Evolutionary conservation across 164 flowering plant species (phyloP), one percentile per base, ranked within the genome.

Genomic region (Nelumbo lutea): DNA sequence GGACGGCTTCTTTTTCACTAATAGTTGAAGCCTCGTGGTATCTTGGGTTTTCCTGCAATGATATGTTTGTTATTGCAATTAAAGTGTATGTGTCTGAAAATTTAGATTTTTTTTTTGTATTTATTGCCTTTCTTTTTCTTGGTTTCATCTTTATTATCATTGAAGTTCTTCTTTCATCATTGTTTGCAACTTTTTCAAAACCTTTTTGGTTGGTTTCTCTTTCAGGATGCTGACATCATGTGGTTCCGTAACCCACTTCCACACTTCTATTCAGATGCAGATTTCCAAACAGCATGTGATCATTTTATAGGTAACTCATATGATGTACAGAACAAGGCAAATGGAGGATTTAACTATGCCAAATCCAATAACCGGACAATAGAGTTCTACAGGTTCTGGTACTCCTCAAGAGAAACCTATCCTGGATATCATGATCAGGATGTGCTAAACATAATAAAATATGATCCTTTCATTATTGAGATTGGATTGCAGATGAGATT

Each of bases 231-330:
- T 10, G 83, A 80, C 62, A 69, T 78, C 2, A 71, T 81, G 83
- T 81, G 83, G 83, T 73, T 81, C 13, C 65, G 74, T 14, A 66
- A 81, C 13, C 83, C 83, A 62, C 76, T 81, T 61, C 65, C 66
- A 13, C 70, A 43, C 0, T 67, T 81, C 14, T 57, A 39, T 27
- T 14, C 4, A 7, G 73, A 74, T 42, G 73, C 63, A 52, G 83
- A 81, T 70, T 76, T 81, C 52, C 84, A 81, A 51, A 81, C 74
- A n/a, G 78, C 82, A 0, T 78, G 81, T 43, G 84, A 81, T 53
- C 1, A 58, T 9, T 81, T 65, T 70, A 2, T 5, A 0, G 84
- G 84, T 1, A 69, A 73, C 48, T 10, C 78, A 2, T 42, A 11
- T 1, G 70, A 73, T 55, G 1, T 68, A 5, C 4, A 64, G 1